phyloP scores from a whole-genome alignment of 169 alveolate genomes.

The Plasmodium inui region DNA sequence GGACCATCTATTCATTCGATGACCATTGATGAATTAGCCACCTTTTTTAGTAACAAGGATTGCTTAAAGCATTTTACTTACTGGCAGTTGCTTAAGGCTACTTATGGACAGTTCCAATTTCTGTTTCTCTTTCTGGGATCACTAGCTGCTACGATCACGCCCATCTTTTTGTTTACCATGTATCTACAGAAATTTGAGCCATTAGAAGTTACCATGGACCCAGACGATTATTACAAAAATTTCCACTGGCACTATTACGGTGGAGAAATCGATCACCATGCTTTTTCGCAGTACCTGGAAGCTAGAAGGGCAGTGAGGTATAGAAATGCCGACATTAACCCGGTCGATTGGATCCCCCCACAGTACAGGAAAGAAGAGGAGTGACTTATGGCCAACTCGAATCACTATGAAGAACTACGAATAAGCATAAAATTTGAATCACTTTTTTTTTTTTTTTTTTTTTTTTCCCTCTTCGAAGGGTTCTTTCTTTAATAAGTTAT shows the following conservation, averaged over 20 bases:
- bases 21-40: slow-evolving; percentile 84
- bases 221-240: slow-evolving; percentile 85
- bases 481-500: neutral
- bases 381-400: neutral
- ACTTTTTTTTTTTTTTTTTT: neutral
- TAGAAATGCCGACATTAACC: slow-evolving; percentile 87
- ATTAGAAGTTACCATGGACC: slow-evolving; percentile 81
- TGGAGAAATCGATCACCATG: slow-evolving; percentile 89
- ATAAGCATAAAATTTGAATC: neutral
- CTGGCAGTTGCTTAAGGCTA: slow-evolving; percentile 66
- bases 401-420: neutral
- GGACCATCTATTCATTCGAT: slow-evolving; percentile 85
- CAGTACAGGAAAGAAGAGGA: slow-evolving; percentile 83
- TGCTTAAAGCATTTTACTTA: slow-evolving; percentile 71
- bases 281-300: slow-evolving; percentile 89
- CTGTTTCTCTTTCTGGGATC: slow-evolving; percentile 71
- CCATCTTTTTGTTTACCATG: slow-evolving; percentile 75
- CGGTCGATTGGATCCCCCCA: slow-evolving; percentile 90
- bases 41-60: slow-evolving; percentile 79
- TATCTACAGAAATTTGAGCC: slow-evolving; percentile 84
- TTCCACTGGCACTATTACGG: slow-evolving; percentile 88
- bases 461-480: neutral
- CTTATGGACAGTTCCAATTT: slow-evolving; percentile 80
- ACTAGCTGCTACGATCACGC: slow-evolving; percentile 55
- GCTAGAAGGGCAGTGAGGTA: slow-evolving; percentile 90